phyloP scores from a whole-genome alignment of 2,329 filamentous ascomycete genomes.

The Colletotrichum limetticola region DNA sequence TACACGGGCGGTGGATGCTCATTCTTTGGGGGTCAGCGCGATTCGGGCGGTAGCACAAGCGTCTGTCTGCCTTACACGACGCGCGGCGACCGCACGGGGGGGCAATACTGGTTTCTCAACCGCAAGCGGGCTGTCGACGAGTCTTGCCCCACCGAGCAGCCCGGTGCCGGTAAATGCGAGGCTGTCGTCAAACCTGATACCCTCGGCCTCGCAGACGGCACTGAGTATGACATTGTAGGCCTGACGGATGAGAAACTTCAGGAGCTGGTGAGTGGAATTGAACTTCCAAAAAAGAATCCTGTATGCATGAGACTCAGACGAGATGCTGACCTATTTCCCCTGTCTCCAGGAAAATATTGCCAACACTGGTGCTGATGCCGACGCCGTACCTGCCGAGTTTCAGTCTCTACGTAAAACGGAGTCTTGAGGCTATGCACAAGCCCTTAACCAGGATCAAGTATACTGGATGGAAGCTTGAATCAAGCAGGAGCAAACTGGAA shows the following conservation, averaged over 20 bases:
- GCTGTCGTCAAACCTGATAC: slow-evolving; percentile 11
- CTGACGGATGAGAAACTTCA: slow-evolving; percentile 14
- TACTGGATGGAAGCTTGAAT: neutral
- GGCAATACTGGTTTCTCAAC: slow-evolving; percentile 15
- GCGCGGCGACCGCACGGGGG: slow-evolving; percentile 22
- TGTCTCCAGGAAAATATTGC: slow-evolving; percentile 15
- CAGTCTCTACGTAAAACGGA: neutral
- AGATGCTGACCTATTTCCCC: slow-evolving; percentile 7
- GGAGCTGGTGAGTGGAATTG: slow-evolving; percentile 1
- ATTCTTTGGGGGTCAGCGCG: neutral
- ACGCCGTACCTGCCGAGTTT: slow-evolving; percentile 25
- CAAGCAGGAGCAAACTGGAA: neutral
- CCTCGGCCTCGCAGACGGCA: slow-evolving; percentile 23
- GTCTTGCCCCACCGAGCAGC: slow-evolving; percentile 24
- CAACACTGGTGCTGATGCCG: slow-evolving; percentile 3
- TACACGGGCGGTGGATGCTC: slow-evolving; percentile 11
- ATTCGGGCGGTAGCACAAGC: neutral
- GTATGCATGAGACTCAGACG: neutral
- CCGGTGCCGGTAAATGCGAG: slow-evolving; percentile 16
- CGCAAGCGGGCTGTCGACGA: slow-evolving; percentile 20
- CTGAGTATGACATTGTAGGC: slow-evolving; percentile 15
- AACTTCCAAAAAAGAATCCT: neutral
- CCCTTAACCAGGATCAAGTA: too few species aligned
- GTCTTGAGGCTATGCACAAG: neutral
- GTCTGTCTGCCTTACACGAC: slow-evolving; percentile 18